These are phyloP conservation scores for Monosporascus sp. DNA, from an alignment of 2,329 filamentous ascomycete species.

Conservation along the genomic window DNA sequence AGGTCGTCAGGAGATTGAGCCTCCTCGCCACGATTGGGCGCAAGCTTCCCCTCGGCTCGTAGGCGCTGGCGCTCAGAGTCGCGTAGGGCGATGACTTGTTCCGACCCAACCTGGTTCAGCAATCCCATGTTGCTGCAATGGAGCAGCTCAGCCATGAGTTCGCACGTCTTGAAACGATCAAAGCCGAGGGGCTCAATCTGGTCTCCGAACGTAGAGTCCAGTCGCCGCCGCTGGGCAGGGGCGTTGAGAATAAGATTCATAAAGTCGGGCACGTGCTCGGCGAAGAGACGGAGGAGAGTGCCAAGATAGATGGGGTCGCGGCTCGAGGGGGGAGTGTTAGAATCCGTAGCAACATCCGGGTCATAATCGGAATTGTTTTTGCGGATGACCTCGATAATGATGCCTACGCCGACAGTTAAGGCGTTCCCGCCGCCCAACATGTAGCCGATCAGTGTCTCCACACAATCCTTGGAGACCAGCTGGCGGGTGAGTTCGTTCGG, in stretches of 20 bases:
- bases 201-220: slow-evolving; percentile 83
- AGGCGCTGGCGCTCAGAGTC: slow-evolving; percentile 78
- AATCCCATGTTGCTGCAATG: slow-evolving; percentile 99
- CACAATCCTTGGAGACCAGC: slow-evolving; percentile 79
- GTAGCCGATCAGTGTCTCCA: slow-evolving; percentile 77
- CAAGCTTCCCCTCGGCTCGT: slow-evolving; percentile 70
- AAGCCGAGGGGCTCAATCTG: slow-evolving; percentile 94
- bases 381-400: slow-evolving; percentile 95
- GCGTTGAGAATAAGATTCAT: slow-evolving; percentile 83
- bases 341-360: slow-evolving; percentile 78
- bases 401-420: slow-evolving; percentile 91
- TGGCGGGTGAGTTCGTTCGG: slow-evolving; percentile 95
- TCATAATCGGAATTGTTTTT: slow-evolving; percentile 99
- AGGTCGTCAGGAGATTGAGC: slow-evolving; percentile 53
- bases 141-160: slow-evolving; percentile 93
- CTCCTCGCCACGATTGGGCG: slow-evolving; percentile 36
- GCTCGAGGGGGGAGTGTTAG: slow-evolving; percentile 72
- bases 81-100: slow-evolving; percentile 74
- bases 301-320: slow-evolving; percentile 95
- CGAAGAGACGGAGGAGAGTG: slow-evolving; percentile 82
- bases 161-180: slow-evolving; percentile 97
- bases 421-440: slow-evolving; percentile 95
- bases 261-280: slow-evolving; percentile 86
- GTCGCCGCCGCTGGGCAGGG: slow-evolving; percentile 64
- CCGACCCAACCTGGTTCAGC: slow-evolving; percentile 84